These are phyloP conservation scores for Mortierella sp. DNA, from an alignment of 371 early-diverging fungal species.

Conservation along the genomic window DNA sequence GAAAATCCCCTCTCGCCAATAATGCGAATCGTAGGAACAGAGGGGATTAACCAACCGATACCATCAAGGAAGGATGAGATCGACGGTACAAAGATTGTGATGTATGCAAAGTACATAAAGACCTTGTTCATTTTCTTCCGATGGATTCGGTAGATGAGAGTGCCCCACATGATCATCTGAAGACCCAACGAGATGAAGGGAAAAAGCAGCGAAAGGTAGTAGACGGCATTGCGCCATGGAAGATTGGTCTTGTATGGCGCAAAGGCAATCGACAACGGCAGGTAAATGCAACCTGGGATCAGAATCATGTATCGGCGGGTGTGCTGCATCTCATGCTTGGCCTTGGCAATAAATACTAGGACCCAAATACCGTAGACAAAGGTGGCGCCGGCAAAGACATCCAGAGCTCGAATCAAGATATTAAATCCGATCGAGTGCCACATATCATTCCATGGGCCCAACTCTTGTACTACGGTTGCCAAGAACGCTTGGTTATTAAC, in stretches of 20 bases:
- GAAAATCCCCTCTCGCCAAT: conserved; percentile 54
- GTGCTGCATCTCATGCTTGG: conserved; percentile 33
- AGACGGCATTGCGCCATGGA: conserved; percentile 50
- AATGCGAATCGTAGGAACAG: conserved; percentile 44
- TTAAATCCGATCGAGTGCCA: conserved; percentile 43
- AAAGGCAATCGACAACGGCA: conserved; percentile 55
- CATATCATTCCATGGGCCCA: conserved; percentile 49
- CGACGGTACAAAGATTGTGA: conserved; percentile 46
- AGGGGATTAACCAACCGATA: conserved; percentile 51
- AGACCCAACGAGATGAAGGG: conserved; percentile 55
- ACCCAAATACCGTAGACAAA: conserved; percentile 53
- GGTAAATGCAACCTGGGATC: conserved; percentile 42
- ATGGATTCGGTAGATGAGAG: conserved; percentile 48
- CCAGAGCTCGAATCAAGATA: conserved; percentile 40
- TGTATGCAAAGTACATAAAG: conserved; percentile 39
- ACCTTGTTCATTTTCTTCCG: conserved; percentile 46
- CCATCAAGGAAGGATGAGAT: conserved; percentile 52
- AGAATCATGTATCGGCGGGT: conserved; percentile 35
- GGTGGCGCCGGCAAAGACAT: conserved; percentile 29
- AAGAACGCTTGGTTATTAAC: conserved; percentile 21
- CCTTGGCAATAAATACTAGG: conserved; percentile 30
- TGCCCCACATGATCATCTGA: conserved; percentile 55
- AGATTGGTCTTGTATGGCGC: conserved; percentile 54
- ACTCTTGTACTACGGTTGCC: conserved; percentile 35
- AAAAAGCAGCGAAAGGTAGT: conserved; percentile 47